These are phyloP conservation scores for Saturnispora sekii DNA, from an alignment of 805 yeast species.

Conservation along the genomic window DNA sequence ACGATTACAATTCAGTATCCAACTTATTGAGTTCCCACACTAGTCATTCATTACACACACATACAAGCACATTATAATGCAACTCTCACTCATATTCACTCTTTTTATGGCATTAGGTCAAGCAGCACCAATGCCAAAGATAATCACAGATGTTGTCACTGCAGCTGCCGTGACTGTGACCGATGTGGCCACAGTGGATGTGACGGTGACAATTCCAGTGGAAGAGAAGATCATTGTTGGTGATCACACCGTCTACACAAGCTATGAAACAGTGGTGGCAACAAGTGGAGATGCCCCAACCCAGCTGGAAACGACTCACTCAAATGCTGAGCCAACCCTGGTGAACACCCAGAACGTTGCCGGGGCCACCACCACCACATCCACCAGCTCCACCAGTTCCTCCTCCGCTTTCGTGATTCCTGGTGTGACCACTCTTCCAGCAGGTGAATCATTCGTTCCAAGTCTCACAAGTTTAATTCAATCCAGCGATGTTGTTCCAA, in stretches of 20 bases:
- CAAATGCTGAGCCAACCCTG: constrained; percentile 28
- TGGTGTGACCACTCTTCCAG: constrained; percentile 9
- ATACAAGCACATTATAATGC: constrained; percentile 2
- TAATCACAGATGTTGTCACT: constrained; percentile 20
- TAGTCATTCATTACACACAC: background rate
- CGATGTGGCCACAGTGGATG: constrained; percentile 2
- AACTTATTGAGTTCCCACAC: background rate
- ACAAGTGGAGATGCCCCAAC: background rate
- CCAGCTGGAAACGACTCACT: constrained; percentile 34
- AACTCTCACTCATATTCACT: constrained; percentile 4
- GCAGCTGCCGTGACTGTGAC: constrained; percentile 19
- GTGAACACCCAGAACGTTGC: constrained; percentile 1
- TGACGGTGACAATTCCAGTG: constrained; percentile 14
- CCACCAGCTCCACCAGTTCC: constrained; percentile 2
- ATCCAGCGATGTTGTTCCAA: constrained; percentile 8
- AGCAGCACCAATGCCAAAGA: constrained; percentile 17
- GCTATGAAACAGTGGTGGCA: constrained; percentile 2
- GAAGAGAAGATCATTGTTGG: constrained; percentile 26
- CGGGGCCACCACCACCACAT: constrained; percentile 3
- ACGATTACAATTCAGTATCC: background rate
- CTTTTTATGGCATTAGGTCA: constrained; percentile 1
- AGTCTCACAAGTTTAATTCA: constrained; percentile 1
- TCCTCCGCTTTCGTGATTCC: background rate
- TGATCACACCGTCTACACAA: constrained; percentile 7
- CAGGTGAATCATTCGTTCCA: constrained; percentile 12